Percentiles rank a stretch among this genome's conserved stretches.
Evolutionary conservation across 2,329 filamentous ascomycete species (phyloP).

Genomic region (Colletotrichum sp.): DNA sequence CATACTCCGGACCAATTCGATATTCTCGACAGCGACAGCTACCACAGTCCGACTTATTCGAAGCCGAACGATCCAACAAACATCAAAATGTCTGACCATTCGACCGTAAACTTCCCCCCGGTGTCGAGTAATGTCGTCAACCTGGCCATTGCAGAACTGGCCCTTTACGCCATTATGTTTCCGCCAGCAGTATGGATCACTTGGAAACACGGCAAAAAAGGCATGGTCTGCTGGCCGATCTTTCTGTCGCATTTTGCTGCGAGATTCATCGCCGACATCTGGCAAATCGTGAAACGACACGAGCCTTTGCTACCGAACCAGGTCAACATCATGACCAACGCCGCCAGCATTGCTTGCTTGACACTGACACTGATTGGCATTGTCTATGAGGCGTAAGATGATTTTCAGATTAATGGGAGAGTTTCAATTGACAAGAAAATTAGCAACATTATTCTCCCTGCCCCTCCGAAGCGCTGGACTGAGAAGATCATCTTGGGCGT

Average conservation of each 20-base stretch:
- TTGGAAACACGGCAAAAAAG: slow-evolving; percentile 31
- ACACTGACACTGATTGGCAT: slow-evolving; percentile 28
- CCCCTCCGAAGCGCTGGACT: slow-evolving; percentile 14
- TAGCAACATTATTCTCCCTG: slow-evolving; percentile 24
- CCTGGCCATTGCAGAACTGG: slow-evolving; percentile 25
- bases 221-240: slow-evolving; percentile 34
- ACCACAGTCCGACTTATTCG: background rate
- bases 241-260: slow-evolving; percentile 26
- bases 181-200: slow-evolving; percentile 24
- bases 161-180: slow-evolving; percentile 24
- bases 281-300: slow-evolving; percentile 25
- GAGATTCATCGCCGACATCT: slow-evolving; percentile 28
- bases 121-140: slow-evolving; percentile 10
- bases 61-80: background rate
- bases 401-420: background rate
- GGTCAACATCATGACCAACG: slow-evolving; percentile 29
- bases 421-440: background rate
- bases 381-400: slow-evolving; percentile 30
- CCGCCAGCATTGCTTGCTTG: slow-evolving; percentile 30
- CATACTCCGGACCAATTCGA: background rate
- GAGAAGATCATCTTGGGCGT: slow-evolving; percentile 28
- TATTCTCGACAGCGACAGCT: background rate
- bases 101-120: background rate
- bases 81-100: background rate
- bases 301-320: slow-evolving; percentile 24